Conservation (phyloP, 2,329 filamentous ascomycete genomes). For the Paraphoma chrysanthemicola region DNA sequence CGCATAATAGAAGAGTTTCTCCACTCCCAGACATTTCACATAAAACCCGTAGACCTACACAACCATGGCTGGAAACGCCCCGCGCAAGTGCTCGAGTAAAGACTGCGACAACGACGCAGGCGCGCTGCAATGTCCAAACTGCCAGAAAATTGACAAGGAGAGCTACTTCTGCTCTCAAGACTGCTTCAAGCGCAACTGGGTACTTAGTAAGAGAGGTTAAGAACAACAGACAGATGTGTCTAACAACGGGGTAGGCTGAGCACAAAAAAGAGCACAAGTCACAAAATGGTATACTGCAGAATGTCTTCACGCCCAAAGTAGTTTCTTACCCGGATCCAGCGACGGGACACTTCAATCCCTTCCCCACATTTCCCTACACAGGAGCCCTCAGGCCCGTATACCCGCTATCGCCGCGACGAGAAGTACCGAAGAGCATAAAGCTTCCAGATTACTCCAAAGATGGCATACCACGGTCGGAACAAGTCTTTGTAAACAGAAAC, state of each 20-base stretch:
- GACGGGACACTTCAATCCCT: slow-evolving; percentile 90
- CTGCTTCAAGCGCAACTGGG: slow-evolving; percentile 99
- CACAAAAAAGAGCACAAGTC: slow-evolving; percentile 88
- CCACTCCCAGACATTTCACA: background rate
- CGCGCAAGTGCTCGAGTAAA: slow-evolving; percentile 77
- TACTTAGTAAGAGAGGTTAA: slow-evolving; percentile 54
- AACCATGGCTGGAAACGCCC: slow-evolving; percentile 48
- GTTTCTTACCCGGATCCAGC: slow-evolving; percentile 91
- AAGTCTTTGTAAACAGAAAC: slow-evolving; percentile 72
- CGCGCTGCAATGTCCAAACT: slow-evolving; percentile 90
- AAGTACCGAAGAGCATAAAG: slow-evolving; percentile 78
- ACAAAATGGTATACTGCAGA: slow-evolving; percentile 76
- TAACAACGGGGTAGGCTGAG: slow-evolving; percentile 63
- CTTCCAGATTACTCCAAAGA: slow-evolving; percentile 88
- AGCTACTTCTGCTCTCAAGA: slow-evolving; percentile 98
- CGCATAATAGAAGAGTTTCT: background rate
- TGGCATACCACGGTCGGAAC: slow-evolving; percentile 74
- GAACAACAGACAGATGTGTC: slow-evolving; percentile 16
- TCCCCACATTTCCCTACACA: slow-evolving; percentile 84
- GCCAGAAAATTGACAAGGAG: slow-evolving; percentile 86
- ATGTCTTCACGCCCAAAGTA: slow-evolving; percentile 77
- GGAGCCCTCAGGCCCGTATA: slow-evolving; percentile 86
- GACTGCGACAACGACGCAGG: slow-evolving; percentile 90
- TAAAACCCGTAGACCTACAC: background rate
- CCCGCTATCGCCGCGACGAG: slow-evolving; percentile 47